phyloP scores from a whole-genome alignment of 1,139 yeast species.

The Magnusiomyces paraingens region DNA sequence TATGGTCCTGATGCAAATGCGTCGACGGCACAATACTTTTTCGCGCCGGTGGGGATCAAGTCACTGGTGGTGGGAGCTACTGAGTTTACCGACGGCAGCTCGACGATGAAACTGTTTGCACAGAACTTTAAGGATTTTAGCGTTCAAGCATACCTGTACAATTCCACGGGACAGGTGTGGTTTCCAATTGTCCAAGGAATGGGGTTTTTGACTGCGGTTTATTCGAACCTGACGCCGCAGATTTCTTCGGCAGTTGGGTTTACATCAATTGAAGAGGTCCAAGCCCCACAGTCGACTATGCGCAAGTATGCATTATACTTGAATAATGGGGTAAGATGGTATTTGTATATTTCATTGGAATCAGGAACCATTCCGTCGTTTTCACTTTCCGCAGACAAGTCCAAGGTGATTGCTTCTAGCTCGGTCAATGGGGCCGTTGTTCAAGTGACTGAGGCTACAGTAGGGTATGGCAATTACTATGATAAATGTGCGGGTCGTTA shows the following conservation, averaged over 20 bases:
- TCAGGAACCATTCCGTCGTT: constrained; percentile 37
- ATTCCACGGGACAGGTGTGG: constrained; percentile 17
- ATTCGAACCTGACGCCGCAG: constrained; percentile 47
- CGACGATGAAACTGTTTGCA: constrained; percentile 22
- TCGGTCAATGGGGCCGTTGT: constrained; percentile 46
- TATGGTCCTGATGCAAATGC: constrained; percentile 49
- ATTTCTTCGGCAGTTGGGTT: constrained; percentile 53
- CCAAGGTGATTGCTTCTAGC: constrained; percentile 25
- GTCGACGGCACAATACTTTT: constrained; percentile 32
- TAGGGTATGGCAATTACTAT: constrained; percentile 32
- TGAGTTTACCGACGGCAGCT: constrained; percentile 26
- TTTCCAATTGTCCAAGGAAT: constrained; percentile 59
- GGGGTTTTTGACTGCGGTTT: constrained; percentile 70
- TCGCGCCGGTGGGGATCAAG: constrained; percentile 37
- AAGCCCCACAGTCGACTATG: constrained; percentile 9
- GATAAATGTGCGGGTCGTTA: constrained; percentile 60
- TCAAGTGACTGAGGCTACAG: constrained; percentile 53
- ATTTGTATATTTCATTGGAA: constrained; percentile 50
- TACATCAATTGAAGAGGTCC: constrained; percentile 32
- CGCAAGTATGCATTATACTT: constrained; percentile 40
- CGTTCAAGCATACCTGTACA: constrained; percentile 43
- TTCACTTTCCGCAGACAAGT: constrained; percentile 45
- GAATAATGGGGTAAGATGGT: constrained; percentile 49
- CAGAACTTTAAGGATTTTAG: constrained; percentile 39
- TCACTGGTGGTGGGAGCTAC: constrained; percentile 32